These are phyloP conservation scores for Toxicodendron radicans DNA, from an alignment of 345 rosid genomes.

Conservation along the genomic window DNA sequence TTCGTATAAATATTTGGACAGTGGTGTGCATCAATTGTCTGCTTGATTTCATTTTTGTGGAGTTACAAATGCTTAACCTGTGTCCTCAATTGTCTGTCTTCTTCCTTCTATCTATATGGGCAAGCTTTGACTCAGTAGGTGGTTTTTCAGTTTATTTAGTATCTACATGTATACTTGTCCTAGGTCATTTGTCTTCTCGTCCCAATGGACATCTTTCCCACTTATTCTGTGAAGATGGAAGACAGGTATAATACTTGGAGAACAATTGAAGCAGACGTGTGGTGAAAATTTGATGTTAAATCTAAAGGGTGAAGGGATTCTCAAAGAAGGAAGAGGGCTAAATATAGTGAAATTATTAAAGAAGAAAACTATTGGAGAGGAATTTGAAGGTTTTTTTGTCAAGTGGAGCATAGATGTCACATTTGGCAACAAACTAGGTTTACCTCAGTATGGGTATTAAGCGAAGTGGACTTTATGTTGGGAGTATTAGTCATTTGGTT, in stretches of 20 bases:
- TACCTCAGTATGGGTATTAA: neutral
- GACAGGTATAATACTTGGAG: neutral
- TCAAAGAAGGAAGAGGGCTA: neutral
- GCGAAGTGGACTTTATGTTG: neutral
- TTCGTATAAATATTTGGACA: slow-evolving; percentile 12
- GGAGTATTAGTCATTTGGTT: neutral
- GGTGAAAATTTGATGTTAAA: neutral
- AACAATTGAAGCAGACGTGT: slow-evolving; percentile 14
- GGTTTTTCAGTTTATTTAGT: neutral
- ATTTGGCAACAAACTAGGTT: neutral
- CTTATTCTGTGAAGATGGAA: neutral
- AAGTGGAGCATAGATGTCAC: neutral
- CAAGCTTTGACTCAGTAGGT: neutral
- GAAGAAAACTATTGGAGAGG: neutral
- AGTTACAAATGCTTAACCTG: slow-evolving; percentile 2
- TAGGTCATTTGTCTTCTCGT: neutral
- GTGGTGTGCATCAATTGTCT: slow-evolving; percentile 17
- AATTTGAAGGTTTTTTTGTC: neutral
- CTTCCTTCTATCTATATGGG: neutral
- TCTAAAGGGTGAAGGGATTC: neutral
- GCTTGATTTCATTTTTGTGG: neutral
- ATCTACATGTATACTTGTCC: neutral
- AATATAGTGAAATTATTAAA: neutral
- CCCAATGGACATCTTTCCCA: neutral
- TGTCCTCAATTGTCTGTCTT: neutral